Conservation (phyloP, 164 flowering plant genomes). For the Chimonanthus salicifolius region DNA sequence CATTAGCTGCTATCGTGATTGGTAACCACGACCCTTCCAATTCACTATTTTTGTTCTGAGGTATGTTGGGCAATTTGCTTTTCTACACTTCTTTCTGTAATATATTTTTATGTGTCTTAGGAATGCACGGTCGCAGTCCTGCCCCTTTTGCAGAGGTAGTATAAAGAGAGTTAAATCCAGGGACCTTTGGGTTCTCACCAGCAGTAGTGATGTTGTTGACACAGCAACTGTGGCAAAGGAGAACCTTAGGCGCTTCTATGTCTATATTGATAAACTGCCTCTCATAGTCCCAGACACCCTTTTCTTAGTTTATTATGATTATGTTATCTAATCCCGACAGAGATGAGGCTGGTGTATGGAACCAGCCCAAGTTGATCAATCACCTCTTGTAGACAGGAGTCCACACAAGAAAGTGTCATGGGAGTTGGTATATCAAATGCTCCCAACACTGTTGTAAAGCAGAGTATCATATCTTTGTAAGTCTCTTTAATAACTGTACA, state of each 20-base stretch:
- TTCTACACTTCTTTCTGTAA: neutral
- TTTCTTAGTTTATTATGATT: constrained; percentile 46
- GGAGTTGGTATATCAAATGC: constrained; percentile 17
- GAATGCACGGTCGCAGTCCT: constrained; percentile 81
- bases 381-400: constrained; percentile 14
- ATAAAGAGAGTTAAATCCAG: constrained; percentile 41
- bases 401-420: constrained; percentile 34
- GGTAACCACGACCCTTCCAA: constrained; percentile 35
- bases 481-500: neutral
- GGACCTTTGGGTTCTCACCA: constrained; percentile 89
- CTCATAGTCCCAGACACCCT: constrained; percentile 53
- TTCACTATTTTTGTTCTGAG: neutral
- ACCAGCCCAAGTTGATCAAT: constrained; percentile 22
- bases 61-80: neutral
- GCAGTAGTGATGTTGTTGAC: constrained; percentile 64
- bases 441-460: constrained; percentile 9
- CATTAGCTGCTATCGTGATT: constrained; percentile 83
- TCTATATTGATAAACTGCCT: constrained; percentile 64
- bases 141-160: constrained; percentile 91
- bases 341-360: constrained; percentile 34
- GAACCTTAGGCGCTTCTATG: constrained; percentile 69
- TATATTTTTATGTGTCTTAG: constrained; percentile 25
- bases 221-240: constrained; percentile 55
- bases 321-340: constrained; percentile 43
- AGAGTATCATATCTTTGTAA: constrained; percentile 9